These are phyloP conservation scores for Talaromyces sp. DNA, from an alignment of 2,329 filamentous ascomycete genomes.

Conservation along the genomic window DNA sequence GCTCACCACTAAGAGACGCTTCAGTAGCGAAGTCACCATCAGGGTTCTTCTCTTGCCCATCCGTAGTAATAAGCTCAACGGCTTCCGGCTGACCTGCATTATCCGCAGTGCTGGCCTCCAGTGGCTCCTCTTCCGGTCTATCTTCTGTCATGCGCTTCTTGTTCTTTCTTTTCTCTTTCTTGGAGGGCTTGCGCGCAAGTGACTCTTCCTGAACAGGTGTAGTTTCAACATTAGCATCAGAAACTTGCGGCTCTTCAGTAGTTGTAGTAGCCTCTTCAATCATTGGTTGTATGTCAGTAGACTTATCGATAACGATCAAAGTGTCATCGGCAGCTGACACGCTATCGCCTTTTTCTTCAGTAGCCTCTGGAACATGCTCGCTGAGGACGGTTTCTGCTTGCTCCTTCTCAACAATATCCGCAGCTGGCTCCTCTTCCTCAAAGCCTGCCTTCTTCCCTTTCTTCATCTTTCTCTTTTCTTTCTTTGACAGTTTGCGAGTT, in stretches of 20 bases:
- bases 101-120: not conserved
- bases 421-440: conserved; percentile 5
- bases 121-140: not conserved
- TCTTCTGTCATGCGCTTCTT: conserved; percentile 6
- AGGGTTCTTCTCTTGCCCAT: not conserved
- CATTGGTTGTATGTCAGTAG: not conserved
- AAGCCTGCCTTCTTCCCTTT: conserved; percentile 17
- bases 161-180: conserved; percentile 15
- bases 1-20: not conserved
- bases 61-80: not conserved
- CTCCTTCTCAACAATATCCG: not conserved
- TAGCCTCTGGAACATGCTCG: not conserved
- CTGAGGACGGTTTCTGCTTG: not conserved
- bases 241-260: not conserved
- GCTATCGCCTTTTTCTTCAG: not conserved
- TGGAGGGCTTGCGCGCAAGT: conserved; percentile 8
- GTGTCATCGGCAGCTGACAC: not conserved
- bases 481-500: conserved; percentile 17
- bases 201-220: conserved; percentile 1
- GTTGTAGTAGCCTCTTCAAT: not conserved
- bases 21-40: not conserved
- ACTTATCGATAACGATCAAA: not conserved
- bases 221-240: not conserved
- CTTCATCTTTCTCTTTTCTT: conserved; percentile 27
- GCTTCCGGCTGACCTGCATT: not conserved